These are phyloP conservation scores for Tetrahymena thermophila DNA, from an alignment of 73 alveolate species.

Conservation along the genomic window DNA sequence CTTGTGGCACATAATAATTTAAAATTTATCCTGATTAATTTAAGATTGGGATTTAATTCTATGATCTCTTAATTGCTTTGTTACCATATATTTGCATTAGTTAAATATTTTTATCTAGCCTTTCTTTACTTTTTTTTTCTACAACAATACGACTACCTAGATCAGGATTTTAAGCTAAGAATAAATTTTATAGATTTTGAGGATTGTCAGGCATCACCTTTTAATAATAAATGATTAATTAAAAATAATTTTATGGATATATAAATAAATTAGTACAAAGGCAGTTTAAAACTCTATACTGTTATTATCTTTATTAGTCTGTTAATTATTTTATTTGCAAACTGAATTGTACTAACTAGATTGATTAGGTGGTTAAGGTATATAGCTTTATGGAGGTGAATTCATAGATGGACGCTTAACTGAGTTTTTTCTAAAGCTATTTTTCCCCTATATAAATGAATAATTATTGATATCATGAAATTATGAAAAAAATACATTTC, in stretches of 20 bases:
- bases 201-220: neutral
- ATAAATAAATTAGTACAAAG: neutral
- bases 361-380: neutral
- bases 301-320: neutral
- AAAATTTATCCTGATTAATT: neutral
- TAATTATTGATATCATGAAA: neutral
- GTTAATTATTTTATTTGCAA: neutral
- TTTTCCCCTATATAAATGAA: neutral
- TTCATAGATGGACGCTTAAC: neutral
- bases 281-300: neutral
- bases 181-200: neutral
- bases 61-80: neutral
- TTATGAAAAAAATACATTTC: neutral
- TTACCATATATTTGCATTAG: neutral
- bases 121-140: neutral
- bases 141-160: neutral
- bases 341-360: neutral
- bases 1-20: neutral
- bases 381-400: neutral
- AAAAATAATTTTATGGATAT: neutral
- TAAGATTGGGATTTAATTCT: neutral
- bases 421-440: neutral
- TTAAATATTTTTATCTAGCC: neutral
- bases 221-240: neutral
- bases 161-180: neutral